A percentile compares a stretch with the other conserved stretches of the same genome.
Evolutionary conservation across 2,329 filamentous ascomycete species (phyloP).

Genomic region (Phoma sp.): DNA sequence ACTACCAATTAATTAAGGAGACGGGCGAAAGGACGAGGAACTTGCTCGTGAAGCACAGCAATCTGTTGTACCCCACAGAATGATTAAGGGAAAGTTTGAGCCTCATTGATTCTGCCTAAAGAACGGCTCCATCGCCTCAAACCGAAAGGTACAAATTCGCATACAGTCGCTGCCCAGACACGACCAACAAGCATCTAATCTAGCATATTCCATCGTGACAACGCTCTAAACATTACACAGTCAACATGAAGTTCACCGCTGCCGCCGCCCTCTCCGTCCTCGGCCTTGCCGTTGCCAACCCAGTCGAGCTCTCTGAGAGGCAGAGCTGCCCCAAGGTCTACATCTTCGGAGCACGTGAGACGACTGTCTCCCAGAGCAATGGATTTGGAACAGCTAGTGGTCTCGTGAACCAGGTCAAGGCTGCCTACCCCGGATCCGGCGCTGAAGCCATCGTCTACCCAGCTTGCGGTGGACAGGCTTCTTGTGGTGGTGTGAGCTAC

Average conservation of each 20-base stretch:
- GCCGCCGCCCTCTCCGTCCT: conserved; percentile 38
- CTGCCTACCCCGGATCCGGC: conserved; percentile 51
- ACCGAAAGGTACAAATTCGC: conserved; percentile 12
- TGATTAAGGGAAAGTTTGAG: conserved; percentile 26
- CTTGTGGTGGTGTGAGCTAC: conserved; percentile 67
- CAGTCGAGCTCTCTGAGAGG: conserved; percentile 46
- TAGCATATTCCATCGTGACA: conserved; percentile 14
- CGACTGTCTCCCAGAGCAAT: conserved; percentile 46
- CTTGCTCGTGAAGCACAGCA: conserved; percentile 21
- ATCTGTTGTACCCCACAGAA: conserved; percentile 34
- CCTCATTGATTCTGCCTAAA: conserved; percentile 45
- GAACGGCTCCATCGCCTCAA: conserved; percentile 10
- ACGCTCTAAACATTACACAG: conserved; percentile 1
- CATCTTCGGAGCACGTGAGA: conserved; percentile 55
- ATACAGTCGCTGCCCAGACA: conserved; percentile 28
- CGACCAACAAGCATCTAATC: conserved; percentile 21
- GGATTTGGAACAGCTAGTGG: conserved; percentile 52
- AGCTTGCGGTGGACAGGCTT: conserved; percentile 67
- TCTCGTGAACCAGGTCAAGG: conserved; percentile 51
- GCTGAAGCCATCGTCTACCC: conserved; percentile 57
- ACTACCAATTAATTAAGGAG: conserved; percentile 37
- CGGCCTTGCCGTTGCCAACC: conserved; percentile 45
- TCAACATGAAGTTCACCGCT: conserved; percentile 44
- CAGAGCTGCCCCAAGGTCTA: conserved; percentile 53
- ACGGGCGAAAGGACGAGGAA: conserved; percentile 45